Conservation (phyloP, 2,329 filamentous ascomycete species). For the Amauroascus niger region DNA sequence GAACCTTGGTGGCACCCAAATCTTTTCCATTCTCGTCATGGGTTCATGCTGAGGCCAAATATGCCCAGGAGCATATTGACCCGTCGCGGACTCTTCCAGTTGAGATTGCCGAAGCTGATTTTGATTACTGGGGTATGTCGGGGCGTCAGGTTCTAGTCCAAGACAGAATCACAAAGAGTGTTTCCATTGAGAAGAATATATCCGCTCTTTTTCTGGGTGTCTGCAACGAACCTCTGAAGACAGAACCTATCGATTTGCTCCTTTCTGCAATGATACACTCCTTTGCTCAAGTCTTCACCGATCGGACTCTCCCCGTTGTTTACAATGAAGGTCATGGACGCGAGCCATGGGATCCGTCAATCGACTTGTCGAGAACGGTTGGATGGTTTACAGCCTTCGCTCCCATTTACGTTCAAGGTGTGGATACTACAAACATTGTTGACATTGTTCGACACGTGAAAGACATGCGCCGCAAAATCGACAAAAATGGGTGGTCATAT, state of each 20-base stretch:
- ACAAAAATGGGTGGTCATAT: slow-evolving; percentile 26
- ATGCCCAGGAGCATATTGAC: slow-evolving; percentile 11
- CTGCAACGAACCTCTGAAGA: slow-evolving; percentile 26
- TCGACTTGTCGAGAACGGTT: slow-evolving; percentile 40
- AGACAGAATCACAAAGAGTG: too few species aligned
- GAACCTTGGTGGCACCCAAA: slow-evolving; percentile 21
- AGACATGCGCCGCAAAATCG: slow-evolving; percentile 29
- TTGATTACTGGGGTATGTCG: slow-evolving; percentile 32
- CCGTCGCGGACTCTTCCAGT: slow-evolving; percentile 18
- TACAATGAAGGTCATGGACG: slow-evolving; percentile 44
- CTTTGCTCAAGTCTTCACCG: slow-evolving; percentile 35
- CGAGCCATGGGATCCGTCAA: slow-evolving; percentile 35
- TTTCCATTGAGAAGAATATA: slow-evolving; percentile 22
- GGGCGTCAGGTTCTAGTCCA: slow-evolving; percentile 23
- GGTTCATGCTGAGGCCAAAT: slow-evolving; percentile 26
- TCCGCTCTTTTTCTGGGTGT: slow-evolving; percentile 23
- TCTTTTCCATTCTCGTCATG: slow-evolving; percentile 32
- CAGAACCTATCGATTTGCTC: slow-evolving; percentile 31
- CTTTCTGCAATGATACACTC: slow-evolving; percentile 34
- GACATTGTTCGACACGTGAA: slow-evolving; percentile 30
- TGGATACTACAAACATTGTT: slow-evolving; percentile 18
- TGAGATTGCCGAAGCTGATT: slow-evolving; percentile 23
- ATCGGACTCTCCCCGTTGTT: slow-evolving; percentile 35
- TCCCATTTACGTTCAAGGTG: slow-evolving; percentile 29
- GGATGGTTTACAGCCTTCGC: slow-evolving; percentile 44